Evolutionary conservation across 1,284 basidiomycete species (phyloP), one percentile per base, ranked within the genome.

Genomic region (Rhodotorula sp.): DNA sequence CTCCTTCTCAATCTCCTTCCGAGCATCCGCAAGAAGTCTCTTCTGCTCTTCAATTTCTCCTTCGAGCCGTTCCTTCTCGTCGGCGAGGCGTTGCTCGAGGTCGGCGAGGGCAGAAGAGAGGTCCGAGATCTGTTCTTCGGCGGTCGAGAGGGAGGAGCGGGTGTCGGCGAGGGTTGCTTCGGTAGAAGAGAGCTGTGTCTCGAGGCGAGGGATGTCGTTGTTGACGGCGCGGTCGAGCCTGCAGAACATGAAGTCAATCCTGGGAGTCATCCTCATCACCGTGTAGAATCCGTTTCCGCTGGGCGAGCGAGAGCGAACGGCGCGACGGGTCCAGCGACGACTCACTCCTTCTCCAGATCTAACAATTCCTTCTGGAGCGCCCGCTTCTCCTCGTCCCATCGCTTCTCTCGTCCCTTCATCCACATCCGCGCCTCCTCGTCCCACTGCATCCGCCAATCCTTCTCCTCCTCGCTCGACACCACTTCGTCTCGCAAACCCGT

Each of bases 11-110:
- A 58, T 32, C 36, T 66, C 70, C n/a, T 57, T 61, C 61, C 10
- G 36, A 44, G 56, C 64, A 5, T 53, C 58, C 10, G 9, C 48
- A 6, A 56, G 20, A 8, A 60, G 22, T 29, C 67, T n/a, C 30
- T 32, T 54, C 61, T 66, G 67, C 54, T 72, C 71, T 51, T 69
- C 71, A n/a, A 69, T 27, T 54, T 69, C 62, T 20, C 67, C 64
- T 36, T 70, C 68, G 48, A 57, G 55, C 17, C 64, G 54, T 22
- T 63, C 66, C 1, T 49, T 47, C n/a, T 67, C 55, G 44, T 60
- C 68, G 2, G 52, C 32, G 17, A 62, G 57, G 39, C 61, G 62
- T 27, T 63, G 53, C 30, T 61, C 34, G 27, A 66, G 48, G 24
- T 53, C 53, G 30, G 54, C 36, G 30, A 64, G 36, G 48, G 61